Conservation (phyloP, 2,329 filamentous ascomycete species). For the Fusarium anguioides region DNA sequence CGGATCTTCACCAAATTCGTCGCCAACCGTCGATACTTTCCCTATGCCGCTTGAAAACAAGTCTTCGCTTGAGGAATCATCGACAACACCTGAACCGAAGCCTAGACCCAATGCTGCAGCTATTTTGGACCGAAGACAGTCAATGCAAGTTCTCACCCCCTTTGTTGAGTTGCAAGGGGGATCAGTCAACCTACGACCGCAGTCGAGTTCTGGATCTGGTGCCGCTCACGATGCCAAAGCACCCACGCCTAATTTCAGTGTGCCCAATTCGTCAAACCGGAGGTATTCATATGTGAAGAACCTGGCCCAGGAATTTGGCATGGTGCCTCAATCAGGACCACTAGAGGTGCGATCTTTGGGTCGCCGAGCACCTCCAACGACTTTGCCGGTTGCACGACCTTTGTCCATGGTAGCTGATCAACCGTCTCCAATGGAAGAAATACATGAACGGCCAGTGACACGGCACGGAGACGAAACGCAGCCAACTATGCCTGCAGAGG, state of each 20-base stretch:
- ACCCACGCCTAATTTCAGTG: constrained; percentile 64
- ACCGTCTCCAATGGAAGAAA: constrained; percentile 54
- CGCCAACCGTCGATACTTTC: constrained; percentile 66
- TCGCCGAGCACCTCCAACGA: constrained; percentile 55
- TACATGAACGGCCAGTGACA: constrained; percentile 47
- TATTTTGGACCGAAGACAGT: constrained; percentile 63
- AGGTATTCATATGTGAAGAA: constrained; percentile 57
- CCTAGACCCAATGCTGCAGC: constrained; percentile 64
- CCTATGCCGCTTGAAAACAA: constrained; percentile 38
- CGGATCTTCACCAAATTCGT: constrained; percentile 64
- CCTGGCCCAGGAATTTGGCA: constrained; percentile 34
- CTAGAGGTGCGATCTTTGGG: constrained; percentile 31
- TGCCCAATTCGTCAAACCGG: constrained; percentile 59
- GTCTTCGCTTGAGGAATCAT: constrained; percentile 36
- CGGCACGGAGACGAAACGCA: constrained; percentile 42
- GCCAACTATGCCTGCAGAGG: constrained; percentile 13
- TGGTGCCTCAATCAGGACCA: constrained; percentile 23
- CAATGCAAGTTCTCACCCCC: constrained; percentile 60
- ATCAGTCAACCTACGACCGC: constrained; percentile 38
- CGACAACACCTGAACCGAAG: constrained; percentile 50
- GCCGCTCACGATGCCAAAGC: constrained; percentile 18
- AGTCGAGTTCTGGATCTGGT: constrained; percentile 37
- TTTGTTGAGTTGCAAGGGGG: constrained; percentile 55
- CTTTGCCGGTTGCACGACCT: constrained; percentile 61
- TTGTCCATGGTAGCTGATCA: constrained; percentile 67